Evolutionary conservation across 495 filamentous ascomycete species (phyloP), one percentile per base, ranked within the genome.

Genomic region (Aspergillus cavernicola): DNA sequence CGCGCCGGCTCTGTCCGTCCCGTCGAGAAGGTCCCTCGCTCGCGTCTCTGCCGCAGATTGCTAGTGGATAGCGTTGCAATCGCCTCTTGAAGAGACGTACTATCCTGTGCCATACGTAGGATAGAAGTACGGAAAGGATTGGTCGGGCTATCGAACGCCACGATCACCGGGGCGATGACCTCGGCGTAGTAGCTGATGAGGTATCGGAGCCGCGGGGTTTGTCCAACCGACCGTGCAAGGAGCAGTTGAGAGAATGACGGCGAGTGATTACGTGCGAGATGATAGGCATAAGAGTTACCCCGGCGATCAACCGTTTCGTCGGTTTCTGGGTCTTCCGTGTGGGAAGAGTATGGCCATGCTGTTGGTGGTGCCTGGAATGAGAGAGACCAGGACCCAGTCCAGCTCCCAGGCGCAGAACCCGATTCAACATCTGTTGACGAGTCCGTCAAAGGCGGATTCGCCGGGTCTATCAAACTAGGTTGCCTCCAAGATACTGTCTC

Each of bases 91-190:
- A 97, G 70, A 56, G 89, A 90, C 60, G 85, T 82, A 66, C 88
- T 96, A 24, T 80, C 75, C 41, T 85, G 77, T 15, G 90, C 89
- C 33, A 97, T 77, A 18, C 82, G 85, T 29, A 96, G 77, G 37
- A 97, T 84, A 55, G 95, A 86, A 45, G 85, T 85, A 48, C 92
- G 79, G 64, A 91, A 97, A 1, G 92, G 92, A 62, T 97, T 87
- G 12, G 73, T 82, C 9, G 89, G 86, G 8, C 84, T 84, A 62
- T 97, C 92, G 69, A 96, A 93, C 40, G 90, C 86, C 13, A 97
- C 90, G 60, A 96, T 87, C 55, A 89, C 86, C 0, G 89, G 88
- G 55, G 92, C 93, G 68, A 97, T 90, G 57, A 87, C 85, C 62
- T 91, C 92, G 50, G 92, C 85, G 67, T 93, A 81, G 53, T 81